Base-by-base conservation (phyloP, 2,329 filamentous ascomycete genomes). In the Didymella pinodella region DNA sequence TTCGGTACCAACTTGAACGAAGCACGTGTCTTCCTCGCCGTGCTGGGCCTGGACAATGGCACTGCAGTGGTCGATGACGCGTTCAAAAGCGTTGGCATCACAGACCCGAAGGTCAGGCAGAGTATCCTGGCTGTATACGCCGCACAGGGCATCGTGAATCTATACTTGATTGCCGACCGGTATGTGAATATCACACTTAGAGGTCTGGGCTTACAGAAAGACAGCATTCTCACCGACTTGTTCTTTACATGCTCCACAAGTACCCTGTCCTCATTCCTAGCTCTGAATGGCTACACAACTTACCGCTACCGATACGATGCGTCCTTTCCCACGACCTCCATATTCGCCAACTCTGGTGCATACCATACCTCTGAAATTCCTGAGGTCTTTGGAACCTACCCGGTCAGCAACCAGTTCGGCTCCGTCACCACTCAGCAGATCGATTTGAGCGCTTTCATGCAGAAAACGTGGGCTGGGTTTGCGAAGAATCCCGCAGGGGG, bases 331-430 rank as follows among this genome's bases (percentile, higher is more conserved):
- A 61, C 49, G 2, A 57, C 43, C 3, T 57, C 26, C 22, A 31
- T 64, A 4, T 63, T 67, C 16, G 32, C 49, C 25, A 55, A 65
- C 11, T 51, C 60, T 16, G 63, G 60, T 7, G 67, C 62, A 0
- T 69, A 67, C 31, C 68, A 72, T 34, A 52, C 62, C 2, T 56
- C 61, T 3, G 68, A 72, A 46, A 70, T 71, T 7, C 53, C 59
- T 0, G 54, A 63, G 22, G 69, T 70, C 4, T 71, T 69, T 12
- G 62, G 65, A 4, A 70, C 67, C 4, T 71, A 67, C 47, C 61
- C 63, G 1, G 20, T 46, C 12, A 59, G 52, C 0, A 64, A 55
- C 12, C 29, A 57, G 1, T 61, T 54, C 14, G 63, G 61, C 8
- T 54, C 46, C 38, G 61, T 58, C 5, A 69, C 66, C 1, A 34